A percentile compares a stretch with the other conserved stretches of the same genome.
These are phyloP conservation scores for Pyrenophora seminiperda DNA, from an alignment of 2,329 filamentous ascomycete species.

Conservation along the genomic window DNA sequence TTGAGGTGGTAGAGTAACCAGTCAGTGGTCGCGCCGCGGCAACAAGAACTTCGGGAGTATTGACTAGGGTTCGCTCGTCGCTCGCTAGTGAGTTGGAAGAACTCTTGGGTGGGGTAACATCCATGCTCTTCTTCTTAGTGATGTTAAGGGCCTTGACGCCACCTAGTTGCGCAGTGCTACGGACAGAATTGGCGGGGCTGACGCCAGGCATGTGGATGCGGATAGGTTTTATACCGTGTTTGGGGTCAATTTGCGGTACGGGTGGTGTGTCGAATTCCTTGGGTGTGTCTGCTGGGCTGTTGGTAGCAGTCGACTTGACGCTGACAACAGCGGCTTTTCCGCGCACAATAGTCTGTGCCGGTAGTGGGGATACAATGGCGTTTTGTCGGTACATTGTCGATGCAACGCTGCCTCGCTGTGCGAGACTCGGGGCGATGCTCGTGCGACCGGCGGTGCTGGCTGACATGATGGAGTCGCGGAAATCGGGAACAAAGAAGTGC, in stretches of 20 bases:
- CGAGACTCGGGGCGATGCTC: constrained; percentile 57
- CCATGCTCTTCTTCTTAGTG: constrained; percentile 45
- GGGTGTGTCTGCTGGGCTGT: constrained; percentile 55
- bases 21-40: constrained; percentile 38
- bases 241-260: constrained; percentile 72
- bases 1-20: constrained; percentile 38
- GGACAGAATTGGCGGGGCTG: constrained; percentile 45
- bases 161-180: constrained; percentile 48
- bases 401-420: constrained; percentile 66
- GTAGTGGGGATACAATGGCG: constrained; percentile 76
- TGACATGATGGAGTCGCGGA: constrained; percentile 90
- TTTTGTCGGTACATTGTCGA: constrained; percentile 95
- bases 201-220: constrained; percentile 52
- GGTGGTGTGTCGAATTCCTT: constrained; percentile 64
- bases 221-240: constrained; percentile 44
- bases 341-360: constrained; percentile 84
- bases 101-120: constrained; percentile 37
- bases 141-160: constrained; percentile 55
- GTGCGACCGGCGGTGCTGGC: constrained; percentile 64
- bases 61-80: constrained; percentile 30
- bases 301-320: constrained; percentile 73
- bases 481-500: constrained; percentile 91
- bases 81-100: constrained; percentile 25
- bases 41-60: constrained; percentile 33
- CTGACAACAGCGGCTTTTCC: constrained; percentile 92